phyloP scores from a whole-genome alignment of 495 filamentous ascomycete genomes.

The Trichoderma asperelloides region DNA sequence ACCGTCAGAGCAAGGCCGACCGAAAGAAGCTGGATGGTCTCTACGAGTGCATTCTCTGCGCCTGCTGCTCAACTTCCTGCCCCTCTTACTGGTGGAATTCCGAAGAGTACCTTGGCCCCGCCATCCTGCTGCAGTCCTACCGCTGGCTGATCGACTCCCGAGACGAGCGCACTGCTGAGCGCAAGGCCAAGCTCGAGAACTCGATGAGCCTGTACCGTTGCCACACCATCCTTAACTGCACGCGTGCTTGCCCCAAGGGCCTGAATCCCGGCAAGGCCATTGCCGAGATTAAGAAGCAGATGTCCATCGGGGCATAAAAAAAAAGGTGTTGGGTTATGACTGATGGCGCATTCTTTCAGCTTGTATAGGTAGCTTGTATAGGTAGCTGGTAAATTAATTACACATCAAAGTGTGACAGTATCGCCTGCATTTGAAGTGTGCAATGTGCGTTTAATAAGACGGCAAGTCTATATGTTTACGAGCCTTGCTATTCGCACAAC shows the following conservation, averaged over 20 bases:
- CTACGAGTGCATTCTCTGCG: slow-evolving; percentile 99
- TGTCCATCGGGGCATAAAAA: slow-evolving; percentile 50
- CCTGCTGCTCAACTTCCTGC: slow-evolving; percentile 97
- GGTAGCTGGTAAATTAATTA: too few relatives aligned
- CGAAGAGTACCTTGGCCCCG: slow-evolving; percentile 95
- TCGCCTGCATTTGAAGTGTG: too few relatives aligned
- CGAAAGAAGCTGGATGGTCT: slow-evolving; percentile 92
- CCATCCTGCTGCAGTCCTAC: slow-evolving; percentile 93
- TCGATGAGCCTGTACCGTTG: slow-evolving; percentile 97
- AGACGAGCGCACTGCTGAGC: slow-evolving; percentile 77
- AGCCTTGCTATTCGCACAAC: too few relatives aligned
- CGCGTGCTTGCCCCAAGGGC: slow-evolving; percentile 93
- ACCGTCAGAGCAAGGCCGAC: slow-evolving; percentile 78
- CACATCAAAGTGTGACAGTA: too few relatives aligned
- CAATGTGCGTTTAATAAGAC: too few relatives aligned
- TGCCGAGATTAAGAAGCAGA: slow-evolving; percentile 95
- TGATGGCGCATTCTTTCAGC: background rate
- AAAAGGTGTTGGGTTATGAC: background rate
- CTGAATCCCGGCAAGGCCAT: slow-evolving; percentile 92
- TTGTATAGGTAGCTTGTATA: too few relatives aligned
- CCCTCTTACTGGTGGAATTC: slow-evolving; percentile 99
- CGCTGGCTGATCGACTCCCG: slow-evolving; percentile 89
- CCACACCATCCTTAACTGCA: slow-evolving; percentile 99
- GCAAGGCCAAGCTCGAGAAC: slow-evolving; percentile 89
- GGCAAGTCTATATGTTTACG: too few relatives aligned